These are phyloP conservation scores for Puccinia hordei DNA, from an alignment of 1,284 basidiomycete species.

Conservation along the genomic window DNA sequence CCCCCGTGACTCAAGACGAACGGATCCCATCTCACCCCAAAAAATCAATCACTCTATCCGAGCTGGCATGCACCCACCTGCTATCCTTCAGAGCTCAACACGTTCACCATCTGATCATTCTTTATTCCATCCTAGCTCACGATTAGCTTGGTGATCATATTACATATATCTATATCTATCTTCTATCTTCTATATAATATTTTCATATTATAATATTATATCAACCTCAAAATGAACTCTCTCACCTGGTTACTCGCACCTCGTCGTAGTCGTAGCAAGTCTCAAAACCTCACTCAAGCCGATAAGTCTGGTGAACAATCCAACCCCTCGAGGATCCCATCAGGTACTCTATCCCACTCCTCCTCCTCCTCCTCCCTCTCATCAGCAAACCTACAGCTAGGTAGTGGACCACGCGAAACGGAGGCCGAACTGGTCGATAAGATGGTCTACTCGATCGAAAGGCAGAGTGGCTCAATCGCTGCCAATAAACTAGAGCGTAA, in stretches of 20 bases:
- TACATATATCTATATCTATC: neutral
- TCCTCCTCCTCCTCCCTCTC: conserved; percentile 1
- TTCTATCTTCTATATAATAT: too few relatives aligned
- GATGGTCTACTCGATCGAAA: conserved; percentile 43
- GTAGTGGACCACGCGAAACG: conserved; percentile 32
- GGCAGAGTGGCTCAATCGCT: conserved; percentile 23
- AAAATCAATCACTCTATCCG: too few relatives aligned
- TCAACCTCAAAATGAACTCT: conserved; percentile 31
- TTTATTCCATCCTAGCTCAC: neutral
- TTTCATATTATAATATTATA: too few relatives aligned
- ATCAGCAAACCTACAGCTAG: neutral
- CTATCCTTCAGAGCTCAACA: too few relatives aligned
- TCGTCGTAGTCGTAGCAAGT: conserved; percentile 11
- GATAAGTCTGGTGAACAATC: neutral
- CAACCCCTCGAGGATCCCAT: neutral
- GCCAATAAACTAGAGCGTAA: conserved; percentile 46
- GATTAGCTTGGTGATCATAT: neutral
- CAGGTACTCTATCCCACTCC: neutral
- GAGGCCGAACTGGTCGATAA: conserved; percentile 48
- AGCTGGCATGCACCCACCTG: too few relatives aligned
- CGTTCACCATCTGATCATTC: neutral
- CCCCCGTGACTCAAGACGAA: too few relatives aligned
- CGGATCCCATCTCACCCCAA: too few relatives aligned
- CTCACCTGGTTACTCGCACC: conserved; percentile 49
- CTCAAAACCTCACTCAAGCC: neutral